A percentile compares a stretch with the other conserved stretches of the same genome.
Conservation (phyloP, 1,139 yeast genomes). For the Debaryomyces subglobosus region DNA sequence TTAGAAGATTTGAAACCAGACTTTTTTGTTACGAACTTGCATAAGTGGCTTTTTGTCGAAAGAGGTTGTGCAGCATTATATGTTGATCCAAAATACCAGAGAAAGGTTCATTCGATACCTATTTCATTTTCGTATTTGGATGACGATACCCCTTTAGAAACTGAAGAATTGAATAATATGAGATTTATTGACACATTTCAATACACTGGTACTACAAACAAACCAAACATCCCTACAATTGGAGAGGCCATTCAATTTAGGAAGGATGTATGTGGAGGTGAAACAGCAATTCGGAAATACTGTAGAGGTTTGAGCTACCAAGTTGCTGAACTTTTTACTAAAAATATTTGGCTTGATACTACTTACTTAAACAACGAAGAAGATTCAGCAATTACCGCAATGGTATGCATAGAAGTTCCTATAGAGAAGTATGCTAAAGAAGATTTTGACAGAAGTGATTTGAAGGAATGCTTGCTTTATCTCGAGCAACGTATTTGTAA, state of each 20-base stretch:
- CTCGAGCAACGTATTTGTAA: slow-evolving; percentile 15
- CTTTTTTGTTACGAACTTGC: slow-evolving; percentile 63
- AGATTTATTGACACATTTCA: slow-evolving; percentile 41
- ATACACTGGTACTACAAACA: slow-evolving; percentile 40
- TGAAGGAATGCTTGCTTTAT: background rate
- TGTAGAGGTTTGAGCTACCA: slow-evolving; percentile 45
- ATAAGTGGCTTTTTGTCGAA: slow-evolving; percentile 70
- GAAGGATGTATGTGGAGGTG: slow-evolving; percentile 62
- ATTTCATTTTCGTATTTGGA: slow-evolving; percentile 50
- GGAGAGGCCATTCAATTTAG: slow-evolving; percentile 53
- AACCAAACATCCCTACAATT: slow-evolving; percentile 29
- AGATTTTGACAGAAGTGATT: background rate
- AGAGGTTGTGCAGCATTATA: slow-evolving; percentile 62
- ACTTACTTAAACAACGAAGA: slow-evolving; percentile 31
- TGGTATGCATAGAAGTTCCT: slow-evolving; percentile 55
- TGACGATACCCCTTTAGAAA: slow-evolving; percentile 22
- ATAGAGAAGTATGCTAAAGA: slow-evolving; percentile 16
- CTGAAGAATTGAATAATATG: slow-evolving; percentile 30
- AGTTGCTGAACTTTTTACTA: slow-evolving; percentile 41
- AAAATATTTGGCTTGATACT: slow-evolving; percentile 38
- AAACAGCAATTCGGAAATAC: slow-evolving; percentile 51
- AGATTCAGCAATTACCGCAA: slow-evolving; percentile 35
- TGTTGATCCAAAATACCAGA: slow-evolving; percentile 55
- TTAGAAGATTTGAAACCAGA: slow-evolving; percentile 55
- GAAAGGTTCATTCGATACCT: slow-evolving; percentile 59